phyloP scores from a whole-genome alignment of 345 rosid genomes.

The Odontarrhena argentea region DNA sequence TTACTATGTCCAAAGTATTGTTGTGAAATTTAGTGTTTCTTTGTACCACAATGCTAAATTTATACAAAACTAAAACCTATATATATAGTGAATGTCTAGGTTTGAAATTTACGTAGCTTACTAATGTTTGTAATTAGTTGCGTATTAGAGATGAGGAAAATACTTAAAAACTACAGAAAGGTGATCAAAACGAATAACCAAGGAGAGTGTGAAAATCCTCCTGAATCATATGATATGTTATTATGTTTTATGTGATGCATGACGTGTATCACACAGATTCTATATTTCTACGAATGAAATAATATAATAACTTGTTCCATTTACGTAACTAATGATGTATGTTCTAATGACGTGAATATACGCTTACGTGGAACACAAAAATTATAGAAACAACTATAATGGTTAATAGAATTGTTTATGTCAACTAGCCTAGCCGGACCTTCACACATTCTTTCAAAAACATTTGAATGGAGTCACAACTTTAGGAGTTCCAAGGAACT shows the following conservation, averaged over 20 bases:
- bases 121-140: not conserved
- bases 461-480: no score
- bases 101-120: not conserved
- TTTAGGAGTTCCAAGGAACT: no score
- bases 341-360: slow-evolving; percentile 20
- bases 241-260: not conserved
- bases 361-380: slow-evolving; percentile 11
- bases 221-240: slow-evolving; percentile 5
- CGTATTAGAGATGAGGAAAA: not conserved
- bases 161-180: not conserved
- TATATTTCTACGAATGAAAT: not conserved
- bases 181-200: not conserved
- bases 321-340: not conserved
- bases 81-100: no score
- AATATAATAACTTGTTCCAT: slow-evolving; percentile 5
- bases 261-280: slow-evolving; percentile 31
- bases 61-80: no score
- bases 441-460: no score
- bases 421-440: no score
- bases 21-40: no score
- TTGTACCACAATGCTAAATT: no score
- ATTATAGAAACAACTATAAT: not conserved
- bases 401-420: not conserved
- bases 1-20: no score
- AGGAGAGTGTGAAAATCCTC: not conserved